These are phyloP conservation scores for Colletotrichum sp. DNA, from an alignment of 2,329 filamentous ascomycete genomes.

Conservation along the genomic window DNA sequence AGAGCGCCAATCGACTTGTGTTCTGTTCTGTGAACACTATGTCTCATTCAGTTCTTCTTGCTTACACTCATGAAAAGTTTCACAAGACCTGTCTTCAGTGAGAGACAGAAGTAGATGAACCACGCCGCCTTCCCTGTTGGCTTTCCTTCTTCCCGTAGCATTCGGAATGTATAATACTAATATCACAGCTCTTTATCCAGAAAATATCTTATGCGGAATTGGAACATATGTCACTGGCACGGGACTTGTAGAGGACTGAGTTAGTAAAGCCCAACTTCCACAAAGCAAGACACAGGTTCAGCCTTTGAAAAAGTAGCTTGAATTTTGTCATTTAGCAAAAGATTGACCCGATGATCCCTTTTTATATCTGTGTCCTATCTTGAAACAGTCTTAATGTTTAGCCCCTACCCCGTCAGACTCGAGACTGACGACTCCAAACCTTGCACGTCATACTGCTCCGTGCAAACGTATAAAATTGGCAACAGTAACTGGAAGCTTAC, in stretches of 20 bases:
- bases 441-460: background rate
- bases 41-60: background rate
- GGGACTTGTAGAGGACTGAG: background rate
- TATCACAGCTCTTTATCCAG: too few relatives aligned
- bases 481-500: too few relatives aligned
- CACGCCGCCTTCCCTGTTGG: background rate
- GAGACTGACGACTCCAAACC: background rate
- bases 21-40: background rate
- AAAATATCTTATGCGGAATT: too few relatives aligned
- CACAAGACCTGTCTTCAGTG: too few relatives aligned
- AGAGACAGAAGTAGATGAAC: background rate
- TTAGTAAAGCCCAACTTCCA: background rate
- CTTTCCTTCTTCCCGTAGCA: background rate
- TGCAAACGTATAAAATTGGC: background rate
- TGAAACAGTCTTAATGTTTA: background rate
- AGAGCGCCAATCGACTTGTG: too few relatives aligned
- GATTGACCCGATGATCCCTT: too few relatives aligned
- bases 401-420: background rate
- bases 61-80: background rate
- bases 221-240: background rate
- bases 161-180: background rate
- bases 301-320: background rate
- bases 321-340: accelerated
- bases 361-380: too few relatives aligned
- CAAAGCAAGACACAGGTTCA: background rate